Evolutionary conservation across 768 basidiomycete genomes (phyloP).

Genomic region (Scleroderma bovista): DNA sequence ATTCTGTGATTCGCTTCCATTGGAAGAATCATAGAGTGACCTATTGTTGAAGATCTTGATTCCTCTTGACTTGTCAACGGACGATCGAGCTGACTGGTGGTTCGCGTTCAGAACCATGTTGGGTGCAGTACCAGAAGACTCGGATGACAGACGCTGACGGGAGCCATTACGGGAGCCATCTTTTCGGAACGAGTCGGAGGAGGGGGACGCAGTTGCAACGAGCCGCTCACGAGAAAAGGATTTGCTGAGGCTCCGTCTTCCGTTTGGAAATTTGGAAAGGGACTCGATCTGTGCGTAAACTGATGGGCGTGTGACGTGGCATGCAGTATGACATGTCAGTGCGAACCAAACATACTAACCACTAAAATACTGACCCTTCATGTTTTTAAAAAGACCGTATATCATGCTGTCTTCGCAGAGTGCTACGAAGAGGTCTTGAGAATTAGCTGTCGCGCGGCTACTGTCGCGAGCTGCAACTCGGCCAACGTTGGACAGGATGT

Average conservation of each 20-base stretch:
- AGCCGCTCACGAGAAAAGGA: slow-evolving; percentile 57
- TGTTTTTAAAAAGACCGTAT: slow-evolving; percentile 77
- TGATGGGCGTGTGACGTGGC: slow-evolving; percentile 27
- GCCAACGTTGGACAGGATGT: slow-evolving; percentile 78
- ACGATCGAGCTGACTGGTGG: slow-evolving; percentile 41
- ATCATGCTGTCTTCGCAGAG: slow-evolving; percentile 87
- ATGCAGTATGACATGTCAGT: slow-evolving; percentile 14
- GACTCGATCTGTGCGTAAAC: slow-evolving; percentile 77
- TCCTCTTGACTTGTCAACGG: slow-evolving; percentile 57
- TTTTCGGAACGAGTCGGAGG: slow-evolving; percentile 14
- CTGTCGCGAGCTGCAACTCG: slow-evolving; percentile 84
- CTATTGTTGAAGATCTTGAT: slow-evolving; percentile 53
- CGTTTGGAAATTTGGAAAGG: slow-evolving; percentile 51
- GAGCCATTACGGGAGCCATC: slow-evolving; percentile 19
- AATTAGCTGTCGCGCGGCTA: slow-evolving; percentile 65
- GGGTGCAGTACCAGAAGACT: slow-evolving; percentile 28
- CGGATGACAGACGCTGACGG: slow-evolving; percentile 34
- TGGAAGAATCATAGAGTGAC: slow-evolving; percentile 34
- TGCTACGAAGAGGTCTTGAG: slow-evolving; percentile 80
- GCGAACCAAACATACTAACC: not conserved
- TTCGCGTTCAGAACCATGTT: slow-evolving; percentile 8
- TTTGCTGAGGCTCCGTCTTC: slow-evolving; percentile 52
- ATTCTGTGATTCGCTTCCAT: slow-evolving; percentile 37
- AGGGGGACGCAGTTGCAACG: slow-evolving; percentile 41
- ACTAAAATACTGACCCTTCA: slow-evolving; percentile 59